Conservation (phyloP, 805 yeast species). For the Alloascoidea africana region DNA sequence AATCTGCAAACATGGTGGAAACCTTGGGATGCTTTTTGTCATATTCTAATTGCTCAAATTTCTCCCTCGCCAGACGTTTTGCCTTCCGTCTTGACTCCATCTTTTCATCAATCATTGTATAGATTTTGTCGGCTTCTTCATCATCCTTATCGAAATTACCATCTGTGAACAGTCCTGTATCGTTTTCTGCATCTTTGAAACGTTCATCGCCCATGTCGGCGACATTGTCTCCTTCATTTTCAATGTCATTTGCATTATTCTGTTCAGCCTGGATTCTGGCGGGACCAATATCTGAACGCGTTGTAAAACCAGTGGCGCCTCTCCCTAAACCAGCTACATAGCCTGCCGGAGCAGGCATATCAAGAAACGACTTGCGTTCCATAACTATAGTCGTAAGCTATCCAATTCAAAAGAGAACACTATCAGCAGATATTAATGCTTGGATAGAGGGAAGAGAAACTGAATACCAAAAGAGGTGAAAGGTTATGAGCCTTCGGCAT, state of each 20-base stretch:
- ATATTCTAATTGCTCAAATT: slow-evolving; percentile 10
- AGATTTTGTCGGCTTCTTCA: slow-evolving; percentile 64
- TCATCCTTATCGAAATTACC: slow-evolving; percentile 35
- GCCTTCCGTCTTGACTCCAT: slow-evolving; percentile 16
- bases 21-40: slow-evolving; percentile 18
- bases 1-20: slow-evolving; percentile 46
- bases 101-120: slow-evolving; percentile 49
- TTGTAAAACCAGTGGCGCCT: slow-evolving; percentile 89
- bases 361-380: slow-evolving; percentile 34
- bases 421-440: too few species aligned
- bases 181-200: slow-evolving; percentile 17
- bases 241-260: slow-evolving; percentile 12
- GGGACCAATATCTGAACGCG: slow-evolving; percentile 61
- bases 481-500: too few species aligned
- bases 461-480: too few species aligned
- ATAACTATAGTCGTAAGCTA: too few species aligned
- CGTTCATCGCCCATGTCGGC: slow-evolving; percentile 17
- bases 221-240: slow-evolving; percentile 10
- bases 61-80: slow-evolving; percentile 14
- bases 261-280: slow-evolving; percentile 18
- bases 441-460: too few species aligned
- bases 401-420: too few species aligned
- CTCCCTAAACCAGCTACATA: slow-evolving; percentile 89
- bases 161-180: slow-evolving; percentile 17
- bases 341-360: slow-evolving; percentile 78